These are phyloP conservation scores for Backusella psychrophila DNA, from an alignment of 192 early-diverging fungal species.

Conservation along the genomic window DNA sequence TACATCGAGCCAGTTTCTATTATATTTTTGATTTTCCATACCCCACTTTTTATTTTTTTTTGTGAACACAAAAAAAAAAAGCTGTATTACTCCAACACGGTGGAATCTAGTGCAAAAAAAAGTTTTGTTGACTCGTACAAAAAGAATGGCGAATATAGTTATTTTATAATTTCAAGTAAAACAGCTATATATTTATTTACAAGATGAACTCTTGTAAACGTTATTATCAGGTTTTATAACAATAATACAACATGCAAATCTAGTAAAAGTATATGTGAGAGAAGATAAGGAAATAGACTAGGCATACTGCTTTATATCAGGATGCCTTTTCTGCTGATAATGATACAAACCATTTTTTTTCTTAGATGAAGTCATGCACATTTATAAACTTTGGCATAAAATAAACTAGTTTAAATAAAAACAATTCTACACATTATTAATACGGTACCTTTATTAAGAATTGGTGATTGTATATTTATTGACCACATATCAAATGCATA, in stretches of 20 bases:
- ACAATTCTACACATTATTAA: neutral
- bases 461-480: neutral
- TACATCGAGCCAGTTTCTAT: neutral
- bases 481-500: neutral
- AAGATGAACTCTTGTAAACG: neutral
- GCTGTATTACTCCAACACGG: neutral
- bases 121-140: neutral
- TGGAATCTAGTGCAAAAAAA: neutral
- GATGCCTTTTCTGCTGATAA: neutral
- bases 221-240: neutral
- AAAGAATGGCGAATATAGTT: neutral
- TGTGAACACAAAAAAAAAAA: neutral
- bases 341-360: neutral
- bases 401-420: neutral
- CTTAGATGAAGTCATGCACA: neutral
- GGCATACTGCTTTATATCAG: neutral
- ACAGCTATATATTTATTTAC: neutral
- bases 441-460: neutral
- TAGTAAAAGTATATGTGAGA: neutral
- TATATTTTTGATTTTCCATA: neutral
- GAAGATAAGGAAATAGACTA: neutral
- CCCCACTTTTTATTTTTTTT: neutral
- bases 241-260: neutral
- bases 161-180: neutral
- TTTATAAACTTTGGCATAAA: neutral